Base-by-base conservation (phyloP, 2,329 filamentous ascomycete genomes). In the Byssochlamys sp. region DNA sequence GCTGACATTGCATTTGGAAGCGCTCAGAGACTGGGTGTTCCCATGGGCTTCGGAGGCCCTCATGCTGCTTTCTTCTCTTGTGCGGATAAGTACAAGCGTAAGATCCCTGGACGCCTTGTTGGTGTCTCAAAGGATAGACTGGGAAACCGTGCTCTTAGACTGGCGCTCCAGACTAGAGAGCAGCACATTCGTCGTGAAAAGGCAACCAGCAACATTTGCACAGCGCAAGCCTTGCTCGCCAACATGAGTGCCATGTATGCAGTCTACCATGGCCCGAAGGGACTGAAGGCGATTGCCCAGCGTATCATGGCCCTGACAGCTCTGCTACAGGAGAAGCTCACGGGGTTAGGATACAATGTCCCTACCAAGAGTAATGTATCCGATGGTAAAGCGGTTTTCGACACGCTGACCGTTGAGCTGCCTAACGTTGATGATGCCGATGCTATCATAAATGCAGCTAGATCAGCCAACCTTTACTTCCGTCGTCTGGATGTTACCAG, bases 211-310 rank as follows among this genome's bases (percentile, higher is more conserved):
- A 97, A 97, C 70, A 91, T 96, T 59, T 97, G 92, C 78, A 97
- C 92, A 1, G 91, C 92, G 1, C 92, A 97, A 75, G 92, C 92
- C 7, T 78, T 97, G 27, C 80, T 96, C 55, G 92, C 92, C 39
- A 97, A 97, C 73, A 96, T 96, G 90, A 92, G 85, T 65, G 90
- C 91, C 56, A 87, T 96, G 77, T 97, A 96, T 70, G 91, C 91
- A 55, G 81, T 96, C 56, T 97, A 96, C 73, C 92, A 97, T 71
- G 92, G 92, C 2, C 92, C 92, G 0, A 75, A 84, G 56, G 91
- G 91, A 19, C 77, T 97, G 54, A 90, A 85, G 74, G 82, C 84
- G 12, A 96, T 96, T 69, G 91, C 92, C 0, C 83, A 91, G 71
- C 84, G 86, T 62, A 83, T 89, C 62, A 84, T 90, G 65, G 83